Evolutionary conservation across 305 asterid species (phyloP).

Genomic region (Solanum aculeatissimum): DNA sequence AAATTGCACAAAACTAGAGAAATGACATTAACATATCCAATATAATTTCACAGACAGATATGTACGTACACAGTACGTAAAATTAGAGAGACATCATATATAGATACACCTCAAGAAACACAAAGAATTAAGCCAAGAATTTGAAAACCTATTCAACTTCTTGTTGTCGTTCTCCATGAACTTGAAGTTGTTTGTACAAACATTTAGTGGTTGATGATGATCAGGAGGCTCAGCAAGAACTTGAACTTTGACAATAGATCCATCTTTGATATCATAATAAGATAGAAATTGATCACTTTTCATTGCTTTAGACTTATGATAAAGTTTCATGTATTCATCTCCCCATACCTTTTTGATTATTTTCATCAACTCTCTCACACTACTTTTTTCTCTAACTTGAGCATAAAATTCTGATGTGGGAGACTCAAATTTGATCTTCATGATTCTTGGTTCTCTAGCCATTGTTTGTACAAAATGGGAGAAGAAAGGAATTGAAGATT

Average conservation of each 20-base stretch:
- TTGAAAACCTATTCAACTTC: neutral
- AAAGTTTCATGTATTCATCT: neutral
- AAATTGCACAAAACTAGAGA: neutral
- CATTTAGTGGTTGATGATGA: neutral
- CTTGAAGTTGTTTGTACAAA: neutral
- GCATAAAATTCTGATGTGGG: conserved; percentile 1
- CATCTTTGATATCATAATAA: neutral
- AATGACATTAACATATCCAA: neutral
- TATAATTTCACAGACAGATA: neutral
- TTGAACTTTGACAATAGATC: conserved; percentile 2
- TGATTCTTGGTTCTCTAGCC: neutral
- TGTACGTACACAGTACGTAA: neutral
- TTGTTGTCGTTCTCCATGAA: neutral
- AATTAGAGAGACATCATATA: neutral
- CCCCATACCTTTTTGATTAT: conserved; percentile 4
- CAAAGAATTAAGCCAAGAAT: neutral
- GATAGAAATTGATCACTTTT: neutral
- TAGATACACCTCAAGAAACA: neutral
- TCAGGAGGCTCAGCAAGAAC: conserved; percentile 1
- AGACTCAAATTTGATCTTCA: conserved; percentile 1
- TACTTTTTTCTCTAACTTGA: neutral
- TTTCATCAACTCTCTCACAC: neutral
- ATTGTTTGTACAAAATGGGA: neutral
- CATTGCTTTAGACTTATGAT: neutral
- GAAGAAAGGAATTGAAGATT: neutral